Conservation (phyloP, 108 stramenopile genomes). For the Bacterosira constricta region DNA sequence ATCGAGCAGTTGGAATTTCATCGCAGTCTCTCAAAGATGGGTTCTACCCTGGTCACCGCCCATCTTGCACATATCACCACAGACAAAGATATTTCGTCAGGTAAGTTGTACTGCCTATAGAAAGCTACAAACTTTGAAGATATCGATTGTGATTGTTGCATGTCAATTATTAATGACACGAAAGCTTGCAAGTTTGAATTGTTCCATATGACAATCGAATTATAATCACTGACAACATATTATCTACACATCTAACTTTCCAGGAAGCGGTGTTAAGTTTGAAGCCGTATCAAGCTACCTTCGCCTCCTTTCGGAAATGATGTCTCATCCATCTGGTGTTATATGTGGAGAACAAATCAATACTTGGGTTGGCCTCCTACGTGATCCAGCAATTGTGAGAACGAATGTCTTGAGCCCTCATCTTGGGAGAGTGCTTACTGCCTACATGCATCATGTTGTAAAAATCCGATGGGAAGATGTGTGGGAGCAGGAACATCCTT, state of each 20-base stretch:
- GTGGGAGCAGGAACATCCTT: conserved; percentile 72
- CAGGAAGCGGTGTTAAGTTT: conserved; percentile 43
- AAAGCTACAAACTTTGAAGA: neutral
- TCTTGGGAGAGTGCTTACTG: conserved; percentile 51
- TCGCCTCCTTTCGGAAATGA: conserved; percentile 72
- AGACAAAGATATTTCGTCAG: conserved; percentile 59
- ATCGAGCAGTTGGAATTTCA: conserved; percentile 77
- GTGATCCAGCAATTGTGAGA: conserved; percentile 80
- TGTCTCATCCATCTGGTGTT: conserved; percentile 76
- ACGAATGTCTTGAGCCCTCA: conserved; percentile 65
- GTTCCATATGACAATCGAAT: neutral
- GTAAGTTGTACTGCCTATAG: too few relatives aligned
- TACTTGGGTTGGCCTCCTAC: conserved; percentile 70
- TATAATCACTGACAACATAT: neutral
- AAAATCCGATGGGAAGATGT: conserved; percentile 85
- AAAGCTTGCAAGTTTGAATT: neutral
- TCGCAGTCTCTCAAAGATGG: conserved; percentile 64
- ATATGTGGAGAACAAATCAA: conserved; percentile 78
- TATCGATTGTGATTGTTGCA: neutral
- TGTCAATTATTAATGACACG: too few relatives aligned
- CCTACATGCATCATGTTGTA: conserved; percentile 73
- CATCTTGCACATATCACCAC: conserved; percentile 75
- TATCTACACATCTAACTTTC: neutral
- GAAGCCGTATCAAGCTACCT: conserved; percentile 58
- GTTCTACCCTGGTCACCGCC: conserved; percentile 64